A percentile compares a stretch with the other conserved stretches of the same genome.
Conservation (phyloP, 345 rosid genomes). For the Salix viminalis region DNA sequence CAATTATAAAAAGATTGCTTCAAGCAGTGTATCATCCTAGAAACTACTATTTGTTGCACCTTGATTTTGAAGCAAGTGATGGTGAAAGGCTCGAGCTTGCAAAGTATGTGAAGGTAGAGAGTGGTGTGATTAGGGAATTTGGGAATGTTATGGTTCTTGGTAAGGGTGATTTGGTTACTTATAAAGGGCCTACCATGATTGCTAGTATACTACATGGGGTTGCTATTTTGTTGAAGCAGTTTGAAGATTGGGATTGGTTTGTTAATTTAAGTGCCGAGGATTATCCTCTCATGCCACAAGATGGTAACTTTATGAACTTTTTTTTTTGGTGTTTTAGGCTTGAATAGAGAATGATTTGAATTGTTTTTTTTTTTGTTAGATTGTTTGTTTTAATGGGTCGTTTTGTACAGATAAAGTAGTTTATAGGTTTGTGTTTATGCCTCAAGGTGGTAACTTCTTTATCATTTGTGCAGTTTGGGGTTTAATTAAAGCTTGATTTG, state of each 20-base stretch:
- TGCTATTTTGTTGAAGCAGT: slow-evolving; percentile 65
- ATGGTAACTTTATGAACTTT: slow-evolving; percentile 45
- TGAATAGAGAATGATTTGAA: not conserved
- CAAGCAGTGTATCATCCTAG: slow-evolving; percentile 73
- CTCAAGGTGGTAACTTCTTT: too few relatives aligned
- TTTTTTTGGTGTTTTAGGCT: not conserved
- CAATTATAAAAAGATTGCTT: slow-evolving; percentile 55
- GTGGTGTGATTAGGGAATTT: slow-evolving; percentile 37
- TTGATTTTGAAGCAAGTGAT: slow-evolving; percentile 82
- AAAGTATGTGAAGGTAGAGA: slow-evolving; percentile 62
- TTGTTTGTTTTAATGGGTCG: not conserved
- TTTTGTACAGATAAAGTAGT: too few relatives aligned
- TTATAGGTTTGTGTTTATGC: too few relatives aligned
- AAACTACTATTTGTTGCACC: slow-evolving; percentile 72
- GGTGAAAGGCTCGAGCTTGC: slow-evolving; percentile 74
- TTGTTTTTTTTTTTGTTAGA: not conserved
- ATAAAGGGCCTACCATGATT: slow-evolving; percentile 77
- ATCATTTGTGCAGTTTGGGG: too few relatives aligned
- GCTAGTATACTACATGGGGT: slow-evolving; percentile 71
- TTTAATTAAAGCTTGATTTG: too few relatives aligned
- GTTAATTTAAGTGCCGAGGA: slow-evolving; percentile 75
- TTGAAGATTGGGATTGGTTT: slow-evolving; percentile 93
- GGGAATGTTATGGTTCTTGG: slow-evolving; percentile 84
- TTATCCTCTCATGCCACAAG: slow-evolving; percentile 89
- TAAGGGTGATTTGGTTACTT: slow-evolving; percentile 69